Evolutionary conservation across 768 basidiomycete species (phyloP).

Genomic region (Mycena vulgaris): DNA sequence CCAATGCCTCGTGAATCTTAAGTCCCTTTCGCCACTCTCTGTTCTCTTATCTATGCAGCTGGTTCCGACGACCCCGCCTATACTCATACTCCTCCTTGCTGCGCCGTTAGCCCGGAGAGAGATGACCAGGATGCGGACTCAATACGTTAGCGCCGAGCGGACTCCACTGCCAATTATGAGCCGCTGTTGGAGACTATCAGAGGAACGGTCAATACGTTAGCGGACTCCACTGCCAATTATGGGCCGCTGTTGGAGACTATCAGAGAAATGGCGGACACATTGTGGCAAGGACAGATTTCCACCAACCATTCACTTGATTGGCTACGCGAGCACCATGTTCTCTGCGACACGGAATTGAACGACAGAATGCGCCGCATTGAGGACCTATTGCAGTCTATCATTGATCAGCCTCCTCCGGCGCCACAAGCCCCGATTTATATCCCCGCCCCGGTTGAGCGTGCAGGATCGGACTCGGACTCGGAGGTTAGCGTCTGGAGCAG

Average conservation of each 20-base stretch:
- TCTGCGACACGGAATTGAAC: slow-evolving; percentile 55
- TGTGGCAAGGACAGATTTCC: slow-evolving; percentile 75
- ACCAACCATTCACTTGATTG: slow-evolving; percentile 76
- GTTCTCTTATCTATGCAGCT: too few species aligned
- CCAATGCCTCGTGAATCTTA: too few species aligned
- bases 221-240: slow-evolving; percentile 50
- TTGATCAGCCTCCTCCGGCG: slow-evolving; percentile 50
- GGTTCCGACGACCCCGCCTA: too few species aligned
- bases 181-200: slow-evolving; percentile 45
- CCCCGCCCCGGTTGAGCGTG: background rate
- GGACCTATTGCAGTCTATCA: slow-evolving; percentile 57
- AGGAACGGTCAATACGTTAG: slow-evolving; percentile 74
- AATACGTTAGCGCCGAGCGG: too few species aligned
- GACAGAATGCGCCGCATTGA: slow-evolving; percentile 64
- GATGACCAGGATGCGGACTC: too few species aligned
- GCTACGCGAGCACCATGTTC: slow-evolving; percentile 65
- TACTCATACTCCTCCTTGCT: too few species aligned
- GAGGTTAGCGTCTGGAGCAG: background rate
- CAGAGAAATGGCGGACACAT: slow-evolving; percentile 68
- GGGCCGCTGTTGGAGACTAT: slow-evolving; percentile 22
- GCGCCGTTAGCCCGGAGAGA: too few species aligned
- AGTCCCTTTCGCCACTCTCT: too few species aligned
- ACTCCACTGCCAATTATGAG: slow-evolving; percentile 46
- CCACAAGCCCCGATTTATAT: slow-evolving; percentile 41
- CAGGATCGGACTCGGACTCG: slow-evolving; percentile 1